Conservation (phyloP, 192 early-diverging fungal genomes). For the Phlyctochytrium arcticum region DNA sequence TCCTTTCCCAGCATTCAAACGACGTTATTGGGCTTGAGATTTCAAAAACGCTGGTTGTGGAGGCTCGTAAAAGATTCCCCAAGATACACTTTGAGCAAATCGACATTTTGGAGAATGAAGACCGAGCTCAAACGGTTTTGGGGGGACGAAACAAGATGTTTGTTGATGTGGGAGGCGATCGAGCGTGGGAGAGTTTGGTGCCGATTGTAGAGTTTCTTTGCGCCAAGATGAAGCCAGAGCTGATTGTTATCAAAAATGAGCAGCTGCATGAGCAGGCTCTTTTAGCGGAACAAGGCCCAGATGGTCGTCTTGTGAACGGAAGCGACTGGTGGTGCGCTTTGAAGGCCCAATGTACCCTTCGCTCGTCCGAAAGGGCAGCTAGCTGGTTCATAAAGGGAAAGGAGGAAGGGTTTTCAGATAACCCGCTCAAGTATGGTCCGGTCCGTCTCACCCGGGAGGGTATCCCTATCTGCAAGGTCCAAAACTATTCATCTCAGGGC, state of each 20-base stretch:
- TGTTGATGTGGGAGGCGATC: constrained; percentile 9
- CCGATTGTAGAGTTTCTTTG: background rate
- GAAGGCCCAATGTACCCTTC: too few species aligned
- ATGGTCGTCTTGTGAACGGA: too few species aligned
- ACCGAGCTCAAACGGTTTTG: background rate
- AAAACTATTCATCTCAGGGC: constrained; percentile 1
- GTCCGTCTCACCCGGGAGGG: constrained; percentile 2
- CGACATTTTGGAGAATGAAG: background rate
- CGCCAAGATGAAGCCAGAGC: background rate
- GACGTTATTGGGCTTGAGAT: constrained; percentile 12
- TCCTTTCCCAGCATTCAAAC: constrained; percentile 10
- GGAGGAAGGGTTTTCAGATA: background rate
- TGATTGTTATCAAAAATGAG: constrained; percentile 6
- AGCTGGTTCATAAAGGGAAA: background rate
- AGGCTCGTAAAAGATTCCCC: constrained; percentile 5
- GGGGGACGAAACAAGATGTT: constrained; percentile 1
- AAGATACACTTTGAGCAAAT: background rate
- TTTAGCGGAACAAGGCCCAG: too few species aligned
- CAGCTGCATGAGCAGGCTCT: background rate
- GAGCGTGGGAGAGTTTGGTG: background rate
- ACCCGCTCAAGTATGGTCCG: constrained; percentile 11
- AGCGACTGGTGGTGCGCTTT: too few species aligned
- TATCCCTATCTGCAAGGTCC: constrained; percentile 3
- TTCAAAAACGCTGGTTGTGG: constrained; percentile 3
- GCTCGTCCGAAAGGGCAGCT: too few species aligned